These are phyloP conservation scores for Aspergillus fijiensis DNA, from an alignment of 2,329 filamentous ascomycete genomes.

Conservation along the genomic window DNA sequence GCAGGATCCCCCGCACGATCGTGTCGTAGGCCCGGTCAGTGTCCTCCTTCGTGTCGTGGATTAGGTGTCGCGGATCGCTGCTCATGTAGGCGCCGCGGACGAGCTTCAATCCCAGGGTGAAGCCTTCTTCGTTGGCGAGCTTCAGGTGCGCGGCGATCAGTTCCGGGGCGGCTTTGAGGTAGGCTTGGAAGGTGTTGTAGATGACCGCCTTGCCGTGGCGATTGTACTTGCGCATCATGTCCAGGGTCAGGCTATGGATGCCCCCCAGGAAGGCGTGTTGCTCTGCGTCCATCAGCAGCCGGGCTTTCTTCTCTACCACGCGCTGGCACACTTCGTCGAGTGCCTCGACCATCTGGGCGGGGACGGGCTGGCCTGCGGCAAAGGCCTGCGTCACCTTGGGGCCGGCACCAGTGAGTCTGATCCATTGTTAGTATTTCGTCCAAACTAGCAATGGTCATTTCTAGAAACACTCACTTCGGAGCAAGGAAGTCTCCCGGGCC, in stretches of 20 bases:
- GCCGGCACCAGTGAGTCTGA: slow-evolving; percentile 65
- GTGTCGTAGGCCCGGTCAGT: slow-evolving; percentile 73
- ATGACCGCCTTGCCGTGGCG: slow-evolving; percentile 63
- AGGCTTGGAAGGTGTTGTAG: slow-evolving; percentile 78
- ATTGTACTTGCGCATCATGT: slow-evolving; percentile 78
- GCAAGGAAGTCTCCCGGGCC: slow-evolving; percentile 61
- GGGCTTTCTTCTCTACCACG: slow-evolving; percentile 61
- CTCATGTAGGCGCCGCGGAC: slow-evolving; percentile 74
- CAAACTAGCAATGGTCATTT: not conserved
- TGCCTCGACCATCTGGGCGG: slow-evolving; percentile 64
- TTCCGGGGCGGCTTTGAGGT: slow-evolving; percentile 63
- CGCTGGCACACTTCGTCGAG: slow-evolving; percentile 68
- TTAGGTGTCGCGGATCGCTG: slow-evolving; percentile 67
- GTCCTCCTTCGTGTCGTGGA: slow-evolving; percentile 69
- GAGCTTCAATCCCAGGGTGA: slow-evolving; percentile 70
- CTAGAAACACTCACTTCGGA: slow-evolving; percentile 50
- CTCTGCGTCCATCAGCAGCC: slow-evolving; percentile 82
- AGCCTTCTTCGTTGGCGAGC: slow-evolving; percentile 58
- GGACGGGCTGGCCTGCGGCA: slow-evolving; percentile 63
- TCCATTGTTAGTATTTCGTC: not conserved
- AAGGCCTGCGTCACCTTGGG: slow-evolving; percentile 1
- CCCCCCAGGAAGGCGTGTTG: slow-evolving; percentile 75
- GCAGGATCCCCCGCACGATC: slow-evolving; percentile 66
- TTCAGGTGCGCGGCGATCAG: slow-evolving; percentile 62
- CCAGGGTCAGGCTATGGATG: slow-evolving; percentile 76